Evolutionary conservation across 2,329 filamentous ascomycete genomes (phyloP).

Genomic region (Venturia carpophila): DNA sequence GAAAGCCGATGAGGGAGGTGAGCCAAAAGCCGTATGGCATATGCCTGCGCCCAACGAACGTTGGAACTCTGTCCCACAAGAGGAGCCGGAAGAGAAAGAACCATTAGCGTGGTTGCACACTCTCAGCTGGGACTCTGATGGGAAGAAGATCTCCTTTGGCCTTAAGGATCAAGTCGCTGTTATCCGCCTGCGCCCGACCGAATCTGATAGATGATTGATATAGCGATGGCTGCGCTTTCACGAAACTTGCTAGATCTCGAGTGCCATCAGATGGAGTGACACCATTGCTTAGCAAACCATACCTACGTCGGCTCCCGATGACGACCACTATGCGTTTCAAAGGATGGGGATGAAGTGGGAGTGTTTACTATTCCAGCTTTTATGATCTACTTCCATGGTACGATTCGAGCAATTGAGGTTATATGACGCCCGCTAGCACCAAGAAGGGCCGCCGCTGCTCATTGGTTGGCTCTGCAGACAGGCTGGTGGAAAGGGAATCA

Average conservation of each 20-base stretch:
- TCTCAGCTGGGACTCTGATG: conserved; percentile 34
- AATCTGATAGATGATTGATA: neutral
- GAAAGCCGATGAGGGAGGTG: conserved; percentile 30
- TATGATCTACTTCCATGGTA: conserved; percentile 21
- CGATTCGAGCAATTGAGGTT: conserved; percentile 52
- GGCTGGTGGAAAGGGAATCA: conserved; percentile 46
- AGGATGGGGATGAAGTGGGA: too few species aligned
- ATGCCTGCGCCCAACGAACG: conserved; percentile 21
- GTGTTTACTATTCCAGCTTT: neutral
- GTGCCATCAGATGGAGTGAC: neutral
- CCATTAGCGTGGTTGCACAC: conserved; percentile 23
- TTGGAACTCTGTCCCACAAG: conserved; percentile 19
- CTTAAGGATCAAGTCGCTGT: conserved; percentile 21
- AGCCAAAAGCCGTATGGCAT: conserved; percentile 30
- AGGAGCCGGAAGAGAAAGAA: conserved; percentile 22
- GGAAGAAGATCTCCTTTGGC: conserved; percentile 31
- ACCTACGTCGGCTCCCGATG: neutral
- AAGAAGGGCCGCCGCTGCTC: conserved; percentile 52
- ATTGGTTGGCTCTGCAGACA: conserved; percentile 54
- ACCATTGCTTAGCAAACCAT: neutral
- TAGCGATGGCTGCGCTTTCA: neutral
- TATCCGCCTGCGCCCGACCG: conserved; percentile 6
- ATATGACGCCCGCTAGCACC: conserved; percentile 51
- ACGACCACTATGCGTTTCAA: neutral
- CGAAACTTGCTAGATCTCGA: neutral